Conservation (phyloP, 192 early-diverging fungal genomes). For the Gigaspora rosea region DNA sequence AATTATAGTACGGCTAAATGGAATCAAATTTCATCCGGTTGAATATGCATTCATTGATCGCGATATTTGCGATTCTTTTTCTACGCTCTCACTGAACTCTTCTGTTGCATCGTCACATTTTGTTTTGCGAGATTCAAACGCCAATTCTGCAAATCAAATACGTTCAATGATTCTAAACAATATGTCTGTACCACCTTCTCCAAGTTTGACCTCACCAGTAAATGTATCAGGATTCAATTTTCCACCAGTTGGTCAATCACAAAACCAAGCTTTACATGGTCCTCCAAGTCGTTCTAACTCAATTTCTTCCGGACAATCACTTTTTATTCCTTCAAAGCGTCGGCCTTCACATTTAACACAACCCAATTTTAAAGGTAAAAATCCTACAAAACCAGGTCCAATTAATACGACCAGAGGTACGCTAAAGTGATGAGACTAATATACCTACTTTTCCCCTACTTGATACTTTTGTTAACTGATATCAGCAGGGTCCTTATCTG, state of each 20-base stretch:
- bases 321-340: slow-evolving; percentile 8
- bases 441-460: too few relatives aligned
- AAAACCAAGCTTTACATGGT: not conserved
- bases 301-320: not conserved
- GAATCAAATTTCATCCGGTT: slow-evolving; percentile 24
- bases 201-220: slow-evolving; percentile 3
- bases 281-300: not conserved
- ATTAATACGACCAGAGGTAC: not conserved
- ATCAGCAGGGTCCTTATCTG: too few relatives aligned
- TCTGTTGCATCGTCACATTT: not conserved
- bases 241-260: not conserved
- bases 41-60: slow-evolving; percentile 31
- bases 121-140: not conserved
- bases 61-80: slow-evolving; percentile 25
- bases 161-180: not conserved
- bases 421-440: too few relatives aligned
- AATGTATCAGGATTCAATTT: slow-evolving; percentile 4
- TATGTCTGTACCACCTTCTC: not conserved
- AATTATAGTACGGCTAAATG: slow-evolving; percentile 12
- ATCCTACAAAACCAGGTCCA: not conserved
- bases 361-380: not conserved
- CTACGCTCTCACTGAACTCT: not conserved
- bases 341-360: not conserved
- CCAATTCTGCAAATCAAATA: not conserved
- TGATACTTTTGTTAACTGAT: too few relatives aligned